These are phyloP conservation scores for Conoideocrella luteorostrata DNA, from an alignment of 2,329 filamentous ascomycete species.

Conservation along the genomic window DNA sequence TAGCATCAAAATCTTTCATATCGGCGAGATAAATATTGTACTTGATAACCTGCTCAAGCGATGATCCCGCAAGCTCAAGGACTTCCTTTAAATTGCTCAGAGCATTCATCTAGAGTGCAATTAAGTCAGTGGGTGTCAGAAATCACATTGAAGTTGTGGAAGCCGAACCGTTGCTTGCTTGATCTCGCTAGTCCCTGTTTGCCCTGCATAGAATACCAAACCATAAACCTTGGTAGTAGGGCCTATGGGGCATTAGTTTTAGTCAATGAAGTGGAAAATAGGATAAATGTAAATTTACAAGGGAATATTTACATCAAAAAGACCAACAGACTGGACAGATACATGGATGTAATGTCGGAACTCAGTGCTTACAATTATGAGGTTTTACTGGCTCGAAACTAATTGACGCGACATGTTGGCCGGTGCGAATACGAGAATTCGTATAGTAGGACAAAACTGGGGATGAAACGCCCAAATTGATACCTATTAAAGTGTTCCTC, in stretches of 20 bases:
- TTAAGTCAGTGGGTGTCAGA: neutral
- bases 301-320: no score
- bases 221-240: slow-evolving; percentile 38
- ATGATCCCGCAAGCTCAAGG: slow-evolving; percentile 58
- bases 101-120: slow-evolving; percentile 7
- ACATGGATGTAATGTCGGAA: neutral
- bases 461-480: no score
- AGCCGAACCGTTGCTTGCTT: slow-evolving; percentile 36
- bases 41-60: slow-evolving; percentile 60
- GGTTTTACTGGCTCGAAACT: slow-evolving; percentile 38
- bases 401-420: slow-evolving; percentile 36
- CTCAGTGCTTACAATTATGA: slow-evolving; percentile 33
- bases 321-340: no score
- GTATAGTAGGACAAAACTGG: no score
- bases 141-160: neutral
- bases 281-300: no score
- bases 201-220: slow-evolving; percentile 40
- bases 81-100: slow-evolving; percentile 57
- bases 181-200: slow-evolving; percentile 41
- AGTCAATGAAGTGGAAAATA: no score
- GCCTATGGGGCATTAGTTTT: slow-evolving; percentile 18
- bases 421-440: no score
- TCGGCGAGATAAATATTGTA: slow-evolving; percentile 64
- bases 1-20: slow-evolving; percentile 66
- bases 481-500: no score